phyloP scores from a whole-genome alignment of 495 filamentous ascomycete species.

The Tuber calosporum region DNA sequence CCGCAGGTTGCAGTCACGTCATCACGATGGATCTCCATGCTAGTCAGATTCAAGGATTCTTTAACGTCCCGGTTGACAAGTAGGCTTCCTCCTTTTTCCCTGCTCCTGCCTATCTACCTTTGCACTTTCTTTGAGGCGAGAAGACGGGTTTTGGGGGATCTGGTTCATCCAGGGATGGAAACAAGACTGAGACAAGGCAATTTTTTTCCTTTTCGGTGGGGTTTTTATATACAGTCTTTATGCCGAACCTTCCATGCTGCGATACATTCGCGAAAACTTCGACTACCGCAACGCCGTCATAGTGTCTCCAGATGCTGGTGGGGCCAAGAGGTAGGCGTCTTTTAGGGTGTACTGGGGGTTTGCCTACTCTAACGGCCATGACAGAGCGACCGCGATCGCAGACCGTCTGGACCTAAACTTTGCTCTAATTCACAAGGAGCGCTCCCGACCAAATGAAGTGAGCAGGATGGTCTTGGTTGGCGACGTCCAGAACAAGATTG shows the following conservation, averaged over 20 bases:
- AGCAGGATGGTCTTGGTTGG: slow-evolving; percentile 92
- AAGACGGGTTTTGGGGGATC: not conserved
- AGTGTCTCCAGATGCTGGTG: slow-evolving; percentile 92
- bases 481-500: slow-evolving; percentile 56
- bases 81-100: slow-evolving; percentile 18
- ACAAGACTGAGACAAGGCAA: slow-evolving; percentile 6
- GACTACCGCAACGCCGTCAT: slow-evolving; percentile 80
- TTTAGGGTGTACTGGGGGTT: not conserved
- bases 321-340: slow-evolving; percentile 71
- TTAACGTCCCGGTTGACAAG: slow-evolving; percentile 87
- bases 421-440: slow-evolving; percentile 98
- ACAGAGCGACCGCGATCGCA: slow-evolving; percentile 86
- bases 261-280: slow-evolving; percentile 84
- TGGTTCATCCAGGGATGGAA: not conserved
- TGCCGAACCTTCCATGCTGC: slow-evolving; percentile 84
- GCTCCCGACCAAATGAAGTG: slow-evolving; percentile 88
- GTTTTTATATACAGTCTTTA: slow-evolving; percentile 61
- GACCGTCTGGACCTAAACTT: slow-evolving; percentile 91
- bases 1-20: slow-evolving; percentile 78
- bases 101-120: not conserved
- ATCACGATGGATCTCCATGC: slow-evolving; percentile 84
- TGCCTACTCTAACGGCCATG: slow-evolving; percentile 5
- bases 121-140: slow-evolving; percentile 8
- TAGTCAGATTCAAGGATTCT: slow-evolving; percentile 83
- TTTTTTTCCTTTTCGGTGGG: not conserved